Conservation (phyloP, 2,329 filamentous ascomycete species). For the Bisporella sp. region DNA sequence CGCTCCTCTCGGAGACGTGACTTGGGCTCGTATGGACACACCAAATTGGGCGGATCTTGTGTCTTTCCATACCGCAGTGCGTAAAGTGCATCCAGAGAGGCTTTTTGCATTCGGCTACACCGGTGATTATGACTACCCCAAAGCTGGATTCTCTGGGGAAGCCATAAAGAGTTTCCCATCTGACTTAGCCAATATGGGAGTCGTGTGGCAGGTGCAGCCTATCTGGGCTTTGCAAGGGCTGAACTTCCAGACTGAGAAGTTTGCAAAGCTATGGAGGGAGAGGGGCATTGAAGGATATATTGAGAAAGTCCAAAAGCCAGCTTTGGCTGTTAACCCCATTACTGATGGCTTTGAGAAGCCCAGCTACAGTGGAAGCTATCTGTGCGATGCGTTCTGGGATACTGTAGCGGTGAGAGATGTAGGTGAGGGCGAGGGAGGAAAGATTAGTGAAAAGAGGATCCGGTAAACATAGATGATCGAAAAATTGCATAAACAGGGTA, state of each 20-base stretch:
- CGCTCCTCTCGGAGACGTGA: conserved; percentile 31
- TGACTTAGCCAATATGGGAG: conserved; percentile 31
- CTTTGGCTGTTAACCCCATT: conserved; percentile 22
- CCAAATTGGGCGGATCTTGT: conserved; percentile 31
- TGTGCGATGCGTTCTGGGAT: conserved; percentile 32
- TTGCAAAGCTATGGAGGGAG: conserved; percentile 28
- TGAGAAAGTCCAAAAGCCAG: conserved; percentile 12
- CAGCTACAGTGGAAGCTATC: conserved; percentile 29
- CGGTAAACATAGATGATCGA: background rate
- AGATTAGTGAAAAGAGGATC: conserved; percentile 6
- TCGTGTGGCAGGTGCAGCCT: conserved; percentile 36
- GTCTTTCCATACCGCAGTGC: conserved; percentile 30
- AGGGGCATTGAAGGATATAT: conserved; percentile 32
- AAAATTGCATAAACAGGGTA: no score
- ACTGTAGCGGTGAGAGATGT: conserved; percentile 25
- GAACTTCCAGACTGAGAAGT: conserved; percentile 28
- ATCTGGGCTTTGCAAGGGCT: conserved; percentile 32
- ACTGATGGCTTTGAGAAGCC: conserved; percentile 31
- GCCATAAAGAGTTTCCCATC: conserved; percentile 26
- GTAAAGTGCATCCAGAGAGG: conserved; percentile 29
- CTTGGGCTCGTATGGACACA: conserved; percentile 30
- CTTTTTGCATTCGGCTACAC: conserved; percentile 34
- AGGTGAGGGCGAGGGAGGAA: conserved; percentile 8
- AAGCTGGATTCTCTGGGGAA: conserved; percentile 28
- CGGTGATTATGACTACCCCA: conserved; percentile 29